Base-by-base conservation (phyloP, 1,139 yeast genomes). In the Magnusiomyces ingens region DNA sequence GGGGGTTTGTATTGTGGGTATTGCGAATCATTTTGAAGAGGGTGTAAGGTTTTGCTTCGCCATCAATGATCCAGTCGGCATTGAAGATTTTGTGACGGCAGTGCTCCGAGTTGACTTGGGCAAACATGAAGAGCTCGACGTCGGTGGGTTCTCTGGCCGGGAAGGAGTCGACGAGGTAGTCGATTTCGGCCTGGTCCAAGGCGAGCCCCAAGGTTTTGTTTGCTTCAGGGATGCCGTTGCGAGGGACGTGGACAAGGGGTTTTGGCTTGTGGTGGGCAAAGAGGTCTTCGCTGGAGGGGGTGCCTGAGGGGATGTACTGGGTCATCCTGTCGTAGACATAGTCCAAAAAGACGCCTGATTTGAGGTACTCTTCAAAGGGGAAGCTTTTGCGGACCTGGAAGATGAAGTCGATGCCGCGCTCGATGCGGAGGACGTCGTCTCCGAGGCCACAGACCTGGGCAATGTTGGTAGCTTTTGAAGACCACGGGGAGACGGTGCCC, bases 31-130 rank as follows among this genome's bases (percentile, higher is more conserved):
- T 91, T 71, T 86, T 83, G 76, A 94, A 94, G 61, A 94, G 76
- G 12, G 96, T 78, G 64, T 78, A 68, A 51, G 85, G 85, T 70
- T 88, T 87, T 64, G 78, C 71, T 56, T 80, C 77, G 51, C 89
- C 91, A 70, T 94, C 98, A 61, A 94, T 88, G 58, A 89, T 88
- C 99, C 99, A 94, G 65, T 88, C 95, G 50, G 99, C 99, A 66
- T 94, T 94, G 78, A 94, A 94, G 61, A 94, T 93, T 74, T 94
- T 94, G 76, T 94, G 99, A 71, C 99, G 88, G 76, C 99, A 94
- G 74, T 94, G 99, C 74, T 94, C 99, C 19, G 98, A 90, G 74
- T 94, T 94, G 62, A 94, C 99, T 73, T 94, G 99, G 49, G 99
- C 99, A 75, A 94, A 94, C 98, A 94, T 94, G 73, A 94, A 94